phyloP scores from a whole-genome alignment of 768 basidiomycete genomes.

The Amanita rimosa region DNA sequence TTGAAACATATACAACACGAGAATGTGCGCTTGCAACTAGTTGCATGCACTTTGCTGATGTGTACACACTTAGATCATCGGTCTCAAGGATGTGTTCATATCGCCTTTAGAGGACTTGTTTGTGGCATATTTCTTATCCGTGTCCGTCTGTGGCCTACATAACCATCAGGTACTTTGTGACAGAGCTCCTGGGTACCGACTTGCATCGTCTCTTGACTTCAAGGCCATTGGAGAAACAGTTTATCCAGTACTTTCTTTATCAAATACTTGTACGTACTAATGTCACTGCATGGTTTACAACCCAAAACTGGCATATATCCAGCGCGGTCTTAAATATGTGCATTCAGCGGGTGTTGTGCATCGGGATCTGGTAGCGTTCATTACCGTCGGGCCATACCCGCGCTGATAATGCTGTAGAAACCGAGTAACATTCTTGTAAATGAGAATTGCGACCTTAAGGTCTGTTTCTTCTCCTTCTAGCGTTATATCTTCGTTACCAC shows the following conservation, averaged over 20 bases:
- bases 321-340: constrained; percentile 98
- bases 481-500: background rate
- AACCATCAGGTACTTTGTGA: constrained; percentile 84
- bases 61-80: constrained; percentile 69
- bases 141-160: constrained; percentile 2
- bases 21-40: constrained; percentile 49
- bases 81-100: constrained; percentile 97
- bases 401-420: constrained; percentile 44
- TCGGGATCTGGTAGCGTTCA: constrained; percentile 72
- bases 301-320: constrained; percentile 2
- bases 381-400: background rate
- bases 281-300: background rate
- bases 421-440: constrained; percentile 99
- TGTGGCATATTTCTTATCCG: constrained; percentile 17
- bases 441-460: constrained; percentile 99
- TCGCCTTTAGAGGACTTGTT: constrained; percentile 98
- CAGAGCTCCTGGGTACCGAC: constrained; percentile 96
- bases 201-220: constrained; percentile 94
- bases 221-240: constrained; percentile 96
- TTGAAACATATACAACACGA: constrained; percentile 98
- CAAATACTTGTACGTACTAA: constrained; percentile 75
- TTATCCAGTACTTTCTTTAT: constrained; percentile 99
- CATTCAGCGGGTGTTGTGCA: constrained; percentile 99
- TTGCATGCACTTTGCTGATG: background rate
- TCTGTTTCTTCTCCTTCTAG: constrained; percentile 14